Percentiles rank a stretch among this genome's conserved stretches.
phyloP scores from a whole-genome alignment of 176 grass and related monocot genomes.

The Cenchrus purpureus region DNA sequence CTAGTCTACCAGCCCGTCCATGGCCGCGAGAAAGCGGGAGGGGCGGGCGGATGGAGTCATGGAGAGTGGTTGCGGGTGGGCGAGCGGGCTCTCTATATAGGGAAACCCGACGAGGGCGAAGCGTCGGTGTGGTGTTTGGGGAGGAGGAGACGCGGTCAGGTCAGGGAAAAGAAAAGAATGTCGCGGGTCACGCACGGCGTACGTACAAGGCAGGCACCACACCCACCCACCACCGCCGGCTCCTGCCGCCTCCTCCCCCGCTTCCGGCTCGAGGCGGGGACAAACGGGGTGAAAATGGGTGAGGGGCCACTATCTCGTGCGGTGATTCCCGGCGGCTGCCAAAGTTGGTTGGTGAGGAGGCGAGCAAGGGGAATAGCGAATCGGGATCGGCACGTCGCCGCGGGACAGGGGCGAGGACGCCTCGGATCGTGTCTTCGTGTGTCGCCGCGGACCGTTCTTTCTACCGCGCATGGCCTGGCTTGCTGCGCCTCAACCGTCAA shows the following conservation, averaged over 20 bases:
- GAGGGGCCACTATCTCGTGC: not conserved
- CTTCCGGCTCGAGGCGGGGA: not conserved
- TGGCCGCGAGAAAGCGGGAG: not conserved
- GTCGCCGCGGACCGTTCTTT: slow-evolving; percentile 11
- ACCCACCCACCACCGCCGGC: not conserved
- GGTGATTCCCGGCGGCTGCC: not conserved
- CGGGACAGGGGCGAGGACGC: not conserved
- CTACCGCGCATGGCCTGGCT: not conserved
- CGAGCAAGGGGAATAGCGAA: not conserved
- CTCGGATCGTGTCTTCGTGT: slow-evolving; percentile 1
- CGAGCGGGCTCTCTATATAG: not conserved
- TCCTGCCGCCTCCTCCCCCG: no score
- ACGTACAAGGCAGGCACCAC: slow-evolving; percentile 14
- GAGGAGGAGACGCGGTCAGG: slow-evolving; percentile 9
- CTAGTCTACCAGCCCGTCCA: not conserved
- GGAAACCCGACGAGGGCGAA: not conserved
- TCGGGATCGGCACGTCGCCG: slow-evolving; percentile 34
- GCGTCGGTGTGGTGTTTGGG: slow-evolving; percentile 15
- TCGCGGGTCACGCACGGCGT: slow-evolving; percentile 41
- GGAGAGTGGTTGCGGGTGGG: not conserved
- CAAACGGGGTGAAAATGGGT: no score
- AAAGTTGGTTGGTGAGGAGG: not conserved
- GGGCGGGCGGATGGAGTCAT: not conserved
- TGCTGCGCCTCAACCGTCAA: not conserved
- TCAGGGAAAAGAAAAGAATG: slow-evolving; percentile 56